Percentiles rank a stretch among this genome's conserved stretches.
Evolutionary conservation across 2,329 filamentous ascomycete species (phyloP).

Genomic region (Pseudogymnoascus pannorum): DNA sequence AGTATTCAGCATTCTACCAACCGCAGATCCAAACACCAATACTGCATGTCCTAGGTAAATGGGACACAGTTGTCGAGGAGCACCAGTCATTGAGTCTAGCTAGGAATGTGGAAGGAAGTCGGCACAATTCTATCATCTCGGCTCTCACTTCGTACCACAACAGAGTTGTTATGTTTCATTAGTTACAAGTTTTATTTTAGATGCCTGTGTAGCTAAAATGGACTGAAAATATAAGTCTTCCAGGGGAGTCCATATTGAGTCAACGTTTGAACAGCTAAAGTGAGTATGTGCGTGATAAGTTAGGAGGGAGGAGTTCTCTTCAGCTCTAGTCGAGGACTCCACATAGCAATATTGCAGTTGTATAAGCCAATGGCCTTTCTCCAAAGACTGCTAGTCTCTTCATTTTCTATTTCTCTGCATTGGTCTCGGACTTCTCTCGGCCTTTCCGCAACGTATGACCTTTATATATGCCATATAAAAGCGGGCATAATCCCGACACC

Average conservation of each 20-base stretch:
- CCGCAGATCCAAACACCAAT: constrained; percentile 8
- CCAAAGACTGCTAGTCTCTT: too few relatives aligned
- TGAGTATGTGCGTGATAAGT: background rate
- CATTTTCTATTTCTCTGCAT: too few relatives aligned
- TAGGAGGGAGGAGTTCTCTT: background rate
- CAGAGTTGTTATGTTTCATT: background rate
- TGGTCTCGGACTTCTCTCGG: too few relatives aligned
- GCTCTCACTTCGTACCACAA: constrained; percentile 8
- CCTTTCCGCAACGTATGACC: too few relatives aligned
- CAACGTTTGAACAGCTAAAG: background rate
- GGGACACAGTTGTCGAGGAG: constrained; percentile 10
- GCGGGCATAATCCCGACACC: background rate
- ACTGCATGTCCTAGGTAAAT: too few relatives aligned
- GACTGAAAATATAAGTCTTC: background rate
- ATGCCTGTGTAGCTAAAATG: background rate
- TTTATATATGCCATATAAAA: too few relatives aligned
- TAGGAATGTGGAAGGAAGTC: background rate
- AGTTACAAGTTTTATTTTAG: background rate
- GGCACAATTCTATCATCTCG: constrained; percentile 10
- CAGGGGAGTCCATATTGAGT: background rate
- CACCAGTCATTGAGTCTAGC: background rate
- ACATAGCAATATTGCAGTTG: too few relatives aligned
- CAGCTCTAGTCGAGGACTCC: background rate
- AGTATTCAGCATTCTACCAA: constrained; percentile 10
- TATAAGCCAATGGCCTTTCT: too few relatives aligned